phyloP scores from a whole-genome alignment of 495 filamentous ascomycete species.

The Penicillium cinerascens region DNA sequence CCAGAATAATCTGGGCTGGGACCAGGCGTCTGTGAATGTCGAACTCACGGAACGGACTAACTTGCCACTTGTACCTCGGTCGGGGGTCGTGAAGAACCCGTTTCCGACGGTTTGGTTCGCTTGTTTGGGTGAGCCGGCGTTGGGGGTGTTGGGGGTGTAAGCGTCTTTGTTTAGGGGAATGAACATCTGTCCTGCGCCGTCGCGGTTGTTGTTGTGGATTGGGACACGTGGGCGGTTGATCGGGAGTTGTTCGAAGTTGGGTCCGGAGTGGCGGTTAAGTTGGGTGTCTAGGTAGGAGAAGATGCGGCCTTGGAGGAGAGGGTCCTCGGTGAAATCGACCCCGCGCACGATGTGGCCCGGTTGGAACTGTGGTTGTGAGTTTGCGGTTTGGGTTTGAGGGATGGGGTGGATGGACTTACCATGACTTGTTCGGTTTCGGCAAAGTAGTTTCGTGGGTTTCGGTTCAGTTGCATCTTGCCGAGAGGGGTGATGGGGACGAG shows the following conservation, averaged over 20 bases:
- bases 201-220: conserved; percentile 71
- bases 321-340: conserved; percentile 71
- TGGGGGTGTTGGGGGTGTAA: conserved; percentile 66
- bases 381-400: neutral
- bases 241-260: conserved; percentile 74
- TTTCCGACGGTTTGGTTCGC: conserved; percentile 66
- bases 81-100: conserved; percentile 72
- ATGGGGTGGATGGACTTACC: conserved; percentile 36
- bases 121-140: conserved; percentile 61
- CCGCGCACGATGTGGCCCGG: conserved; percentile 60
- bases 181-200: conserved; percentile 46
- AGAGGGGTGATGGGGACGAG: conserved; percentile 61
- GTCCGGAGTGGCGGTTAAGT: conserved; percentile 61
- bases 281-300: conserved; percentile 77
- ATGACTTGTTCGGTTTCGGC: conserved; percentile 73
- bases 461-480: conserved; percentile 65
- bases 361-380: conserved; percentile 27
- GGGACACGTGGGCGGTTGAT: conserved; percentile 62
- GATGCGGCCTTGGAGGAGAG: conserved; percentile 68
- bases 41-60: conserved; percentile 58
- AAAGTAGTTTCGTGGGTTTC: conserved; percentile 73
- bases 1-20: conserved; percentile 71
- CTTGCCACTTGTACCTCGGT: conserved; percentile 48
- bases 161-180: conserved; percentile 48
- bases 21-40: conserved; percentile 73